Evolutionary conservation across 2,329 filamentous ascomycete genomes (phyloP).

Genomic region (Mycosphaerella arachidis): DNA sequence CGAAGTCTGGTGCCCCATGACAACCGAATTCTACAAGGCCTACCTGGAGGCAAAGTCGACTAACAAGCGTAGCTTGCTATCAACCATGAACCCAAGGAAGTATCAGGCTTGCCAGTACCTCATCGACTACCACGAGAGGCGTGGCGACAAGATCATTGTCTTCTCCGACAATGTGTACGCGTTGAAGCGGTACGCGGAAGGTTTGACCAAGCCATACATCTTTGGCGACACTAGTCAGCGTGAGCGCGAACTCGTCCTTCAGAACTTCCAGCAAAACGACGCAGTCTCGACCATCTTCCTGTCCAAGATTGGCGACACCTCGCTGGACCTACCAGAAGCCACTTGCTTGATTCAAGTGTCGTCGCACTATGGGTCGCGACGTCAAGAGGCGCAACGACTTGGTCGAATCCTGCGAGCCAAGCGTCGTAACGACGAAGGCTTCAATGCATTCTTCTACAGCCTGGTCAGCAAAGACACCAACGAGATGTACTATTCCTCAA

Average conservation of each 20-base stretch:
- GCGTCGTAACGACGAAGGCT: conserved; percentile 92
- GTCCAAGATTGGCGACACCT: conserved; percentile 96
- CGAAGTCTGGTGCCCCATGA: conserved; percentile 99
- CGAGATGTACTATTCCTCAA: conserved; percentile 97
- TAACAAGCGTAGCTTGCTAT: conserved; percentile 65
- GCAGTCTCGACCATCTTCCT: conserved; percentile 88
- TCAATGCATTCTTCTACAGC: conserved; percentile 98
- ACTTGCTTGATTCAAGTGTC: conserved; percentile 97
- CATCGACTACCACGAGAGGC: conserved; percentile 94
- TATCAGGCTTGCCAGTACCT: conserved; percentile 96
- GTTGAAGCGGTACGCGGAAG: conserved; percentile 76
- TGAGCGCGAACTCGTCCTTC: conserved; percentile 80
- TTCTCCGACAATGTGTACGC: conserved; percentile 98
- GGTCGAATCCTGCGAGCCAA: conserved; percentile 93
- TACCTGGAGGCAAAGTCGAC: conserved; percentile 67
- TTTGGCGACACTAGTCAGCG: conserved; percentile 81
- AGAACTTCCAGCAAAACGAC: conserved; percentile 93
- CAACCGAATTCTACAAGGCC: conserved; percentile 93
- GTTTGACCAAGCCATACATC: conserved; percentile 82
- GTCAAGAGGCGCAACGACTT: conserved; percentile 90
- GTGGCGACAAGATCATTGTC: conserved; percentile 96
- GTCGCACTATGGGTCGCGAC: conserved; percentile 91
- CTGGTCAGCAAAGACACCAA: conserved; percentile 95
- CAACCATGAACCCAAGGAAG: conserved; percentile 96
- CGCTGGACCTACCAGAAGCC: conserved; percentile 92